Conservation (phyloP, 1,284 basidiomycete species). For the Cystobasidium slooffiae region DNA sequence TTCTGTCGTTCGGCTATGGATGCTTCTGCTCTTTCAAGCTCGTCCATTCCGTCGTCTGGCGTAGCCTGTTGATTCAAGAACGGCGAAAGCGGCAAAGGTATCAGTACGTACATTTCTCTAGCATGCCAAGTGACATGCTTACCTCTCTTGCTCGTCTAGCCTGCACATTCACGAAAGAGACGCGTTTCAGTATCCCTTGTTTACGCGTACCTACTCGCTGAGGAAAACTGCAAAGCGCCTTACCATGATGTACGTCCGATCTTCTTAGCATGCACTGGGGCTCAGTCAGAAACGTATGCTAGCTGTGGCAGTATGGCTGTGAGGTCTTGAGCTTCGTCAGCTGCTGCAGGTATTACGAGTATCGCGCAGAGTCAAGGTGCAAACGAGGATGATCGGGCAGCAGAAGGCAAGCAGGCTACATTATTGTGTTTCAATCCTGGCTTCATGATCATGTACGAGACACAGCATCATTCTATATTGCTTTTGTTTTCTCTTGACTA, state of each 20-base stretch:
- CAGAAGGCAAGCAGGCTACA: too few relatives aligned
- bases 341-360: neutral
- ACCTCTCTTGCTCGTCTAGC: conserved; percentile 3
- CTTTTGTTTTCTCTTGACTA: neutral
- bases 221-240: too few relatives aligned
- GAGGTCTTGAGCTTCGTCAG: too few relatives aligned
- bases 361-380: neutral
- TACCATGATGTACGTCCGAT: too few relatives aligned
- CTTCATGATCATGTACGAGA: neutral
- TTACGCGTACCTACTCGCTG: neutral
- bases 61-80: neutral
- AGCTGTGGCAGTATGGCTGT: too few relatives aligned
- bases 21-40: conserved; percentile 38
- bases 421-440: too few relatives aligned
- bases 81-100: neutral
- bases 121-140: neutral
- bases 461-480: neutral
- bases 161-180: neutral
- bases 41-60: conserved; percentile 22
- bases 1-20: conserved; percentile 13
- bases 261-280: too few relatives aligned
- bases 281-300: too few relatives aligned
- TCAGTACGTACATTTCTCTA: neutral
- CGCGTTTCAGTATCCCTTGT: conserved; percentile 1
- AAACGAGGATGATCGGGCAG: too few relatives aligned